Conservation (phyloP, 202 grass and related monocot species). For the Zoysia matrella region DNA sequence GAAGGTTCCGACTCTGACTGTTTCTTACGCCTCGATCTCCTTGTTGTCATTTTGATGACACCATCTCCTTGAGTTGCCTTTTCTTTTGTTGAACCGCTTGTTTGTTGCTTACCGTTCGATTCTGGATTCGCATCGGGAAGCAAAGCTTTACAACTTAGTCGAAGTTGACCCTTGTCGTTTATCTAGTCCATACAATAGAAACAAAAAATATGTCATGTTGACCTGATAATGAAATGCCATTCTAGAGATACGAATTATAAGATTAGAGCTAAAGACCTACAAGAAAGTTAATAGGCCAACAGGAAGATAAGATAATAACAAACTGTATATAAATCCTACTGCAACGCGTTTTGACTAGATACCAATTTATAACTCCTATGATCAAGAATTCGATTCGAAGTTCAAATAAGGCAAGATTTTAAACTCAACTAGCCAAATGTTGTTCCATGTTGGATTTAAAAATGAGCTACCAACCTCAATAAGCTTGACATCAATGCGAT, state of each 20-base stretch:
- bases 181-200: conserved; percentile 52
- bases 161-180: conserved; percentile 96
- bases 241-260: conserved; percentile 6
- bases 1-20: conserved; percentile 38
- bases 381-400: not conserved
- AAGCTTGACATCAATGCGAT: conserved; percentile 92
- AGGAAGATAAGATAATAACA: not conserved
- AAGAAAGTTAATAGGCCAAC: not conserved
- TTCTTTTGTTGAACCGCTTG: conserved; percentile 55
- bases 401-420: conserved; percentile 8
- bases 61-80: conserved; percentile 56
- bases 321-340: not conserved
- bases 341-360: not conserved
- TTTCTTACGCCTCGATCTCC: conserved; percentile 58
- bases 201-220: conserved; percentile 24
- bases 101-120: conserved; percentile 55
- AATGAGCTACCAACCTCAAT: conserved; percentile 74
- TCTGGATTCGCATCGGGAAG: conserved; percentile 72
- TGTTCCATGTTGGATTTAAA: conserved; percentile 27
- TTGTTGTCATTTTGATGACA: conserved; percentile 51
- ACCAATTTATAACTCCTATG: conserved; percentile 22
- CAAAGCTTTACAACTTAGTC: conserved; percentile 82
- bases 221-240: not conserved
- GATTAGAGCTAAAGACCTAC: conserved; percentile 12
- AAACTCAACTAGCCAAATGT: conserved; percentile 14